Evolutionary conservation across 306 rosid species (phyloP).

Genomic region (Trifolium subterraneum): DNA sequence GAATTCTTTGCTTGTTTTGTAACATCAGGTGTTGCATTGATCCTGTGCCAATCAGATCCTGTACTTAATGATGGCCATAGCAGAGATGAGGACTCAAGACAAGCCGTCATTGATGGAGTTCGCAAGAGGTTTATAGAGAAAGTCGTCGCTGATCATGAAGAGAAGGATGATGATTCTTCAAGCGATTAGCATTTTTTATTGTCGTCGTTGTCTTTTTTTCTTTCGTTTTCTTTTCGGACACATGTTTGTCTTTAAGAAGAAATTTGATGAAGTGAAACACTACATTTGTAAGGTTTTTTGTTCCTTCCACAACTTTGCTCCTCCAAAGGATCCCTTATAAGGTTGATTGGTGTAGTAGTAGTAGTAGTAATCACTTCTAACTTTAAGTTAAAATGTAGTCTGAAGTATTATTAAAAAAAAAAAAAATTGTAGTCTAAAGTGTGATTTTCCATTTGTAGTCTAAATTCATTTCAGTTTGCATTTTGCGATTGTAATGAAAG

Average conservation of each 20-base stretch:
- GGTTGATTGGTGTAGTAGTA: background rate
- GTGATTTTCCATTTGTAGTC: background rate
- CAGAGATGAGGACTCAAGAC: slow-evolving; percentile 61
- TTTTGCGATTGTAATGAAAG: background rate
- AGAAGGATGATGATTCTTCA: slow-evolving; percentile 66
- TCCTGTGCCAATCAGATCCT: slow-evolving; percentile 90
- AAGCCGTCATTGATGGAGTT: slow-evolving; percentile 82
- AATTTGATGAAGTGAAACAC: slow-evolving; percentile 21
- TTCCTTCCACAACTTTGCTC: slow-evolving; percentile 1
- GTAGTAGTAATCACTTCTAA: background rate
- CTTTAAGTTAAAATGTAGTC: slow-evolving; percentile 6
- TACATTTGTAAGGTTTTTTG: slow-evolving; percentile 34
- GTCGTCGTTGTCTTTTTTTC: background rate
- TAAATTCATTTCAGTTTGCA: slow-evolving; percentile 7
- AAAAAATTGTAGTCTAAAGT: too few relatives aligned
- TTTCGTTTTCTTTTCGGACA: background rate
- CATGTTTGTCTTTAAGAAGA: background rate
- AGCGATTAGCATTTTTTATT: slow-evolving; percentile 65
- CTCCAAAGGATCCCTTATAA: background rate
- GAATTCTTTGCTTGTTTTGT: slow-evolving; percentile 37
- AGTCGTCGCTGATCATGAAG: slow-evolving; percentile 82
- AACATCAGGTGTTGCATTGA: slow-evolving; percentile 80
- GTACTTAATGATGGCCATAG: slow-evolving; percentile 83
- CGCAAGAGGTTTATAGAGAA: slow-evolving; percentile 79
- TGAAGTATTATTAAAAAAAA: too few relatives aligned